Evolutionary conservation across 2,329 filamentous ascomycete species (phyloP), one percentile per base, ranked within the genome.

Genomic region (Botryotinia convoluta): DNA sequence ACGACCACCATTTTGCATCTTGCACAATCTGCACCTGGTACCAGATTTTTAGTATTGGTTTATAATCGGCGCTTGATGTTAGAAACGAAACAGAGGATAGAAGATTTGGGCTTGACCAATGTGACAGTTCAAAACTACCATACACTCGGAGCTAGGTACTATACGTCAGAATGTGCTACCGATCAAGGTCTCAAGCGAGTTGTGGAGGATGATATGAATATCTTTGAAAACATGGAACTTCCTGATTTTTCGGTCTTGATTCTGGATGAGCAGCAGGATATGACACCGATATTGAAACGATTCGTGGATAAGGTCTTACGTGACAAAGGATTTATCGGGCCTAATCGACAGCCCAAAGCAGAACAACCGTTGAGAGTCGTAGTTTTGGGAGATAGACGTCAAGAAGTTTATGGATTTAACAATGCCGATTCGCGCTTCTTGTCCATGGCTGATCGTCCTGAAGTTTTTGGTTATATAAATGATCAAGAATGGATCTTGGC

Each of bases 151-250:
- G 59, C 44, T 20, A 48, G 44, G 8, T 71, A 71, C 32, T 71
- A 71, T 45, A 71, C 69, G 1, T 42, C 69, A 29, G 69, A 71
- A 64, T 71, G 57, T 64, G 44, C 59, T 14, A 71, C 69, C 29
- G 69, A 71, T 54, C 69, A 71, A 54, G 69, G 69, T 39, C 69
- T 71, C 44, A 71, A 71, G 59, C 69, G 69, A 51, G 59, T 35
- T 64, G 69, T 71, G 3, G 57, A 71, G 22, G 20, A 64, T 71
- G 59, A 64, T 12, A 54, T 71, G 59, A 20, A n/a, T 54, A 45
- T 71, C 12, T 3, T 71, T 20, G 22, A 54, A 9, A 60, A 45
- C 9, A 64, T 64, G 69, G 18, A 64, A 71, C 69, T 71, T 64
- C 69, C 69, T 26, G 69, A 64, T 12, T 71, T 71, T 39, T 64